Percentiles rank a stretch among this genome's conserved stretches.
phyloP scores from a whole-genome alignment of 2,329 filamentous ascomycete species.

The Talaromyces verruculosus region DNA sequence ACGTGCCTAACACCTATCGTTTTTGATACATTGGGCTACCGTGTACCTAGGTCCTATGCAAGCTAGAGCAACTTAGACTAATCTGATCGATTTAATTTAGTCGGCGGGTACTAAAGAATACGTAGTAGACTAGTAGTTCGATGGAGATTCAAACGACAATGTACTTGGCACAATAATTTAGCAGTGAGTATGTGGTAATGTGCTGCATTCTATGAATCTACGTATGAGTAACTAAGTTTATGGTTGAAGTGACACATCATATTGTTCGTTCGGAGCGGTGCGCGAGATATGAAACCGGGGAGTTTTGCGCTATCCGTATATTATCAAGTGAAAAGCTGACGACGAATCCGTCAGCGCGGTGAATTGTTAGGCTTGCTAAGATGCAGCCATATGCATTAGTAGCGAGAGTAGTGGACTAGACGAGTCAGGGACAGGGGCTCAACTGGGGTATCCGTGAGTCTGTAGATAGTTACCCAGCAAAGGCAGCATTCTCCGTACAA shows the following conservation, averaged over 20 bases:
- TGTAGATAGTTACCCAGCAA: not conserved
- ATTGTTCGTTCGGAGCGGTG: not conserved
- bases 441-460: not conserved
- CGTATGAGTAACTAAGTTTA: not conserved
- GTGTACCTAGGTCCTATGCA: not conserved
- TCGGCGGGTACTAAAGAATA: not conserved
- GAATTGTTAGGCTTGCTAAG: not conserved
- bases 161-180: not conserved
- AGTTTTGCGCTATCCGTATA: not conserved
- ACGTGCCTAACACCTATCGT: not conserved
- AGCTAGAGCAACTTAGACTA: not conserved
- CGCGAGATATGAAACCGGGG: not conserved
- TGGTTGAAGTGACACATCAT: not conserved
- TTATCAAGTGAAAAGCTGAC: not conserved
- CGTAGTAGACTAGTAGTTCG: too few relatives aligned
- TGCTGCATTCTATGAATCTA: not conserved
- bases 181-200: not conserved
- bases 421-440: constrained; percentile 8
- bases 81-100: not conserved
- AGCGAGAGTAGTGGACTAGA: not conserved
- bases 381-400: constrained; percentile 1
- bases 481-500: not conserved
- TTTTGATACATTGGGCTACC: not conserved
- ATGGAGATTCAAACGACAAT: not conserved
- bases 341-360: not conserved